Evolutionary conservation across 768 basidiomycete species (phyloP), one percentile per base, ranked within the genome.

Genomic region (Boletus sensibilis): DNA sequence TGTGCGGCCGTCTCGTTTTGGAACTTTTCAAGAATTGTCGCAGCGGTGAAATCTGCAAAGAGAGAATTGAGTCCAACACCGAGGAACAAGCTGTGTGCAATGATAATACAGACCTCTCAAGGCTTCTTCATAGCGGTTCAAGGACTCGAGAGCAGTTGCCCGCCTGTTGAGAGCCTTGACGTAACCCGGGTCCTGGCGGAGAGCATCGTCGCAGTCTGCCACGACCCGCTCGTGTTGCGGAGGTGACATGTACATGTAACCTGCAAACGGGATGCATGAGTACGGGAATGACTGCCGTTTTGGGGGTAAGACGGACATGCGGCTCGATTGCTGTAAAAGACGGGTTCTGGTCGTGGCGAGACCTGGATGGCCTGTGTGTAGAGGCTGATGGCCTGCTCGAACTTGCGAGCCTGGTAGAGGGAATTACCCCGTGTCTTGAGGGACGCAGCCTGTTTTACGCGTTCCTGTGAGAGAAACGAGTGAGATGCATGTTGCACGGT

Each of bases 301-400:
- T 1, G 18, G 9, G 5, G 27, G n/a, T 4, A 11, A 25, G 21
- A 64, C 87, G 53, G 56, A 93, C 96, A 98, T 58, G 97, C 97
- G 39, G 96, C 97, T 50, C 97, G 87, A 74, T 99, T 99, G 74
- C 91, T 92, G 82, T 86, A 98, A 76, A 88, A 99, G 33, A 98
- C 92, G 29, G 97, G 87, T 66, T 96, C 93, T 8, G 87, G 84
- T 69, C 84, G 86, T 9, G 90, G 86, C 5, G 90, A 78, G 20
- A 89, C 78, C 44, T 81, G 77, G 59, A 92, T 91, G 37, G 90
- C 90, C 55, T 81, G 82, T 12, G 88, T 88, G 75, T 92, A 92
- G 53, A 82, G 75, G 23, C 83, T 78, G 27, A 79, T 80, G 11
- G 90, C 90, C 42, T 76, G 73, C 7, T 73, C 68, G 62, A 84